Base-by-base conservation (phyloP, 345 rosid genomes). In the Citropsis articulata region DNA sequence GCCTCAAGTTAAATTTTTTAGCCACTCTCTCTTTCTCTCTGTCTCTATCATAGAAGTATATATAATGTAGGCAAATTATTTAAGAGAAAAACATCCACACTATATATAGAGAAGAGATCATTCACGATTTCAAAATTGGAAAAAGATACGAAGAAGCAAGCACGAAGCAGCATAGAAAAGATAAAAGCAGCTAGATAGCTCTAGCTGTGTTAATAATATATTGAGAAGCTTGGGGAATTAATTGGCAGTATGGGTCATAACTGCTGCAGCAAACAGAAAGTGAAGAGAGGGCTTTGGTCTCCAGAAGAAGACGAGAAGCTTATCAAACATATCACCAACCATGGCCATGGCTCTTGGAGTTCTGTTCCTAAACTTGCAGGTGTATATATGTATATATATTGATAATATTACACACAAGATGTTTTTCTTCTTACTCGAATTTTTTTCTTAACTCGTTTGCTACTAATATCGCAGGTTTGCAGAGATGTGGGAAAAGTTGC, bases 301-400 rank as follows among this genome's bases (percentile, higher is more conserved):
- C 93, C 90, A n/a, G 91, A 90, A 71, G 91, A 90, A 85, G 93
- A 88, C 72, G 91, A 90, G 83, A 90, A 83, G 79, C 91, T 90
- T 10, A 55, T 83, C 77, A 79, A 56, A 65, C 76, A 76, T 70
- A 81, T 90, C 45, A 80, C 88, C 68, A 83, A 79, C 40, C 86
- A 86, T 73, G 93, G 88, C 53, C 90, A 86, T 76, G 83, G 85
- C 66, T 86, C 90, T 60, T 90, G 93, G 91, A 90, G 93, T 80
- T 88, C 93, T 71, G 87, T 88, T 45, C 91, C 93, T 19, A 86
- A 85, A 60, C 83, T 84, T 27, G 86, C 91, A 79, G 93, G 93
- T 86, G 60, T 38, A 69, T 62, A 10, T 74, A 9, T 61, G 31
- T 10, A 60, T 66, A 7, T 18, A 3, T 45, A 13, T 45, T 45